Base-by-base conservation (phyloP, 169 alveolate genomes). In the Plasmodium relictum region DNA sequence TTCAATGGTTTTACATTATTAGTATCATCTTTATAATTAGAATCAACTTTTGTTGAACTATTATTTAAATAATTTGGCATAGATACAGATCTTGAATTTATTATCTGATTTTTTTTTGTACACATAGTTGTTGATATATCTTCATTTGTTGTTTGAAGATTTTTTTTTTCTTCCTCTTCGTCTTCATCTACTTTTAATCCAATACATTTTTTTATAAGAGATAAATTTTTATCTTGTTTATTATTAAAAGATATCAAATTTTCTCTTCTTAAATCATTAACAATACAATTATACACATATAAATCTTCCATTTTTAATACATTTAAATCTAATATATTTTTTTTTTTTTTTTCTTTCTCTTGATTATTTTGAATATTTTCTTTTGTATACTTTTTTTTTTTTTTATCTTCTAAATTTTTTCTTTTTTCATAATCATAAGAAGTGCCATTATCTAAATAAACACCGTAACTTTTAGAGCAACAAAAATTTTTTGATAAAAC, bases 231-330 rank as follows among this genome's bases (percentile, higher is more conserved):
- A 16, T 73, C 87, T 31, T 86, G 74, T n/a, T 24, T 58, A 0
- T 69, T 24, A 0, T 70, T 42, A 37, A 72, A 65, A 4, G 92
- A 70, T 56, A 72, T 62, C 26, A 73, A 39, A 44, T 86, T 86
- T 66, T 73, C 88, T 56, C 65, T 66, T 44, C 80, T 68, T 45
- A 80, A 58, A 31, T 80, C 90, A 9, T 80, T 80, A 18, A 66
- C 88, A 20, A 69, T 80, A 18, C 89, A 70, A 52, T 48, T 88
- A 7, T 63, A 72, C 24, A 48, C 76, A 62, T 87, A 73, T 42
- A 42, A 7, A 58, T 89, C 74, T 2, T 80, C 71, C 90, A 80
- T 80, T 66, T 66, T 80, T 39, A 80, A 24, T 22, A 50, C 22
- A 20, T 66, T 70, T 61, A 80, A 59, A 44, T 80, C 63, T 0